Conservation (phyloP, 306 rosid species). For the Cucumis sativus region DNA sequence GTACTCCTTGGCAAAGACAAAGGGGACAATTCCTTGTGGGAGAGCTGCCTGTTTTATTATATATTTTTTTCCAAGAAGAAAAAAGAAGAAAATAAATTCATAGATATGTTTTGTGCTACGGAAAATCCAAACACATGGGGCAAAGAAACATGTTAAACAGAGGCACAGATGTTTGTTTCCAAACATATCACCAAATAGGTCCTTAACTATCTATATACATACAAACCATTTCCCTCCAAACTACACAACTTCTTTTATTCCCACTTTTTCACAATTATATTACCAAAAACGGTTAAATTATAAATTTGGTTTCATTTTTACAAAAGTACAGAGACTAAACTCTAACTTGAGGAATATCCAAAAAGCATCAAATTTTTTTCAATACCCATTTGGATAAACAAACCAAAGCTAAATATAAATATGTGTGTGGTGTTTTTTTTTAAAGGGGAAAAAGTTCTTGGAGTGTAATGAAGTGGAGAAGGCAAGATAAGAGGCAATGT, state of each 20-base stretch:
- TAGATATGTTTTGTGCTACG: neutral
- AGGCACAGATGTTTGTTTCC: constrained; percentile 25
- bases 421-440: neutral
- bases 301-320: too few relatives aligned
- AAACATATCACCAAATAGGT: constrained; percentile 13
- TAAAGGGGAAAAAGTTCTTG: neutral
- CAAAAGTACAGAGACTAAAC: too few relatives aligned
- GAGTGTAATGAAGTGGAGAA: too few relatives aligned
- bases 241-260: neutral
- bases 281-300: too few relatives aligned
- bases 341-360: neutral
- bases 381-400: neutral
- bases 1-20: constrained; percentile 94
- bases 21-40: constrained; percentile 98
- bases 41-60: constrained; percentile 64
- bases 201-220: neutral
- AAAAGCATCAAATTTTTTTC: neutral
- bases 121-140: constrained; percentile 11
- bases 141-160: constrained; percentile 27
- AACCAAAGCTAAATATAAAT: neutral
- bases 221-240: neutral
- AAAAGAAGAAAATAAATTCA: neutral
- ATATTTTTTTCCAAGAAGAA: neutral
- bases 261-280: neutral
- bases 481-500: constrained; percentile 11